phyloP scores from a whole-genome alignment of 345 rosid species.

The Rhodamnia argentea region DNA sequence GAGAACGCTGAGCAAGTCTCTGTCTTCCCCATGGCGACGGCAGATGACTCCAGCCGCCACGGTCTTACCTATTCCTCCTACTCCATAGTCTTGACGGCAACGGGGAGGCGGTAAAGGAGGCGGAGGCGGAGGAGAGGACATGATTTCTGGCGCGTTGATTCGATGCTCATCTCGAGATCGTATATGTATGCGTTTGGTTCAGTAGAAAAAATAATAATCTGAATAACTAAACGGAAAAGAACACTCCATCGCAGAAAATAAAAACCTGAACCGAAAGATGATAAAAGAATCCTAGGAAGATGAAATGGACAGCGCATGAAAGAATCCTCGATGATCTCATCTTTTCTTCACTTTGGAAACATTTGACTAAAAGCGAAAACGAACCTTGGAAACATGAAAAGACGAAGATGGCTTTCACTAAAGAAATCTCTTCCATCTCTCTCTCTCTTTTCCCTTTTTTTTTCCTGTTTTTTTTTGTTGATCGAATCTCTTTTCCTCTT shows the following conservation, averaged over 20 bases:
- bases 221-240: neutral
- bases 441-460: neutral
- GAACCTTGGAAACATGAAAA: neutral
- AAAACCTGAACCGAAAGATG: neutral
- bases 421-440: neutral
- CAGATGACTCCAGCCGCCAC: neutral
- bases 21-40: neutral
- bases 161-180: no score
- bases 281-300: neutral
- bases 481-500: neutral
- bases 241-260: neutral
- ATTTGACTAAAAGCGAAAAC: neutral
- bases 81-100: neutral
- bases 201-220: no score
- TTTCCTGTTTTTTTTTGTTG: neutral
- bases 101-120: neutral
- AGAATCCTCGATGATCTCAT: neutral
- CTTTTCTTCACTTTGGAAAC: neutral
- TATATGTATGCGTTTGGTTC: neutral
- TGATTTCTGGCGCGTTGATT: neutral
- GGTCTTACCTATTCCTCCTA: constrained; percentile 4
- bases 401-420: neutral
- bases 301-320: neutral
- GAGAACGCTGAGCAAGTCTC: neutral
- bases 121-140: neutral